phyloP scores from a whole-genome alignment of 345 rosid genomes.

The Brassica rapa region DNA sequence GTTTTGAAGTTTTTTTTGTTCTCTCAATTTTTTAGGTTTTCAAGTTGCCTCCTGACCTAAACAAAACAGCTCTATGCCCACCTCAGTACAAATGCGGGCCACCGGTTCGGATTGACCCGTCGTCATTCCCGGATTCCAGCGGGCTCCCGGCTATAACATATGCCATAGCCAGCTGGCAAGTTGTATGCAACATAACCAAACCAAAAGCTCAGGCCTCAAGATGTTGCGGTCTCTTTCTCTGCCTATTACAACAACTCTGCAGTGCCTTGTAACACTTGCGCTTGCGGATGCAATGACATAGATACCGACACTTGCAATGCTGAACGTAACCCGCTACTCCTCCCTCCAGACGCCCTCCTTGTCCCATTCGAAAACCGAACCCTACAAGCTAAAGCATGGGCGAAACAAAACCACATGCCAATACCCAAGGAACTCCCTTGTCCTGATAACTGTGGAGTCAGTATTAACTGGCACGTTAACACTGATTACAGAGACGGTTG shows the following conservation, averaged over 20 bases:
- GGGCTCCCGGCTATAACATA: constrained; percentile 55
- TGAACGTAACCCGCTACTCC: constrained; percentile 53
- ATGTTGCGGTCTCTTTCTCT: constrained; percentile 92
- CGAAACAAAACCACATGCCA: constrained; percentile 48
- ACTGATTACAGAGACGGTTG: constrained; percentile 71
- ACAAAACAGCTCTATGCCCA: constrained; percentile 73
- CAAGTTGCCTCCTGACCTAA: constrained; percentile 72
- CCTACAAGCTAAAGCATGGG: constrained; percentile 74
- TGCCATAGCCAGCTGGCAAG: constrained; percentile 78
- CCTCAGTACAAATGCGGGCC: constrained; percentile 73
- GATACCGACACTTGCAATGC: constrained; percentile 55
- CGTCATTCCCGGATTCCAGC: constrained; percentile 68
- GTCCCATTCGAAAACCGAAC: constrained; percentile 80
- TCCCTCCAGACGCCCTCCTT: constrained; percentile 77
- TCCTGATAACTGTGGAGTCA: constrained; percentile 93
- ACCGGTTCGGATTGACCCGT: constrained; percentile 61
- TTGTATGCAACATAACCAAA: constrained; percentile 75
- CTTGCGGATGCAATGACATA: constrained; percentile 72
- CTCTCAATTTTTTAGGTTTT: constrained; percentile 24
- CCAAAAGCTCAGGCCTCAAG: constrained; percentile 58
- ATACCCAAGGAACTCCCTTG: constrained; percentile 75
- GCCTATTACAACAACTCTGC: constrained; percentile 79
- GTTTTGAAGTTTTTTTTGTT: background rate
- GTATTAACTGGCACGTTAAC: constrained; percentile 85
- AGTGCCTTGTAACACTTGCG: constrained; percentile 87